A percentile compares a stretch with the other conserved stretches of the same genome.
These are phyloP conservation scores for Malassezia slooffiae DNA, from an alignment of 1,284 basidiomycete genomes.

Conservation along the genomic window DNA sequence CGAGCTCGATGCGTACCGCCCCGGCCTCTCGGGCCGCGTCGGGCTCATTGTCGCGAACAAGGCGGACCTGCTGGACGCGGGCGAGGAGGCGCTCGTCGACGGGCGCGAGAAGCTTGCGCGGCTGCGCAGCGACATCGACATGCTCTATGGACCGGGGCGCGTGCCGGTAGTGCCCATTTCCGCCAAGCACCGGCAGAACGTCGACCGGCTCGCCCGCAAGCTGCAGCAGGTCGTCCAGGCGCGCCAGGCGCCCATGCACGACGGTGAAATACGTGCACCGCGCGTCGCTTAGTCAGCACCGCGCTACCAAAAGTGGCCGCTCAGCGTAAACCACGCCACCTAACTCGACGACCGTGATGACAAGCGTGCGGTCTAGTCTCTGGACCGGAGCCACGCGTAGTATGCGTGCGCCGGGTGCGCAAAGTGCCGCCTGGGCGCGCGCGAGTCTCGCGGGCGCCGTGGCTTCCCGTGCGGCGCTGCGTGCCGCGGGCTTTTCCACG, in stretches of 20 bases:
- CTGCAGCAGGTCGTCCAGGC: conserved; percentile 1
- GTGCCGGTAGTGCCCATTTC: conserved; percentile 11
- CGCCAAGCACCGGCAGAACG: conserved; percentile 6
- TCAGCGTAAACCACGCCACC: too few relatives aligned
- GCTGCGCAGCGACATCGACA: conserved; percentile 7
- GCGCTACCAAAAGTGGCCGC: too few relatives aligned
- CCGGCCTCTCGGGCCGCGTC: conserved; percentile 58
- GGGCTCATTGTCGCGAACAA: conserved; percentile 78
- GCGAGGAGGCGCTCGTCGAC: neutral
- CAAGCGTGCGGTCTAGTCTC: too few relatives aligned
- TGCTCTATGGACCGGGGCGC: conserved; percentile 4
- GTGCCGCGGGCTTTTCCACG: too few relatives aligned
- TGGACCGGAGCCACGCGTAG: too few relatives aligned
- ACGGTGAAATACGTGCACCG: too few relatives aligned
- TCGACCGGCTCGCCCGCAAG: conserved; percentile 3
- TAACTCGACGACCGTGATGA: too few relatives aligned
- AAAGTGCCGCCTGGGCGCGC: too few relatives aligned
- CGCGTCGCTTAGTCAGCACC: too few relatives aligned
- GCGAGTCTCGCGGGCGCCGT: too few relatives aligned
- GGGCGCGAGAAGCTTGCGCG: conserved; percentile 9
- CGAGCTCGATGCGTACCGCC: conserved; percentile 72
- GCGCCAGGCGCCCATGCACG: neutral
- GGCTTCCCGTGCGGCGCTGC: too few relatives aligned
- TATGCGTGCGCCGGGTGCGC: too few relatives aligned
- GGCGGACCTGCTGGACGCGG: conserved; percentile 54